These are phyloP conservation scores for Agaricus bisporus DNA, from an alignment of 768 basidiomycete species.

Conservation along the genomic window DNA sequence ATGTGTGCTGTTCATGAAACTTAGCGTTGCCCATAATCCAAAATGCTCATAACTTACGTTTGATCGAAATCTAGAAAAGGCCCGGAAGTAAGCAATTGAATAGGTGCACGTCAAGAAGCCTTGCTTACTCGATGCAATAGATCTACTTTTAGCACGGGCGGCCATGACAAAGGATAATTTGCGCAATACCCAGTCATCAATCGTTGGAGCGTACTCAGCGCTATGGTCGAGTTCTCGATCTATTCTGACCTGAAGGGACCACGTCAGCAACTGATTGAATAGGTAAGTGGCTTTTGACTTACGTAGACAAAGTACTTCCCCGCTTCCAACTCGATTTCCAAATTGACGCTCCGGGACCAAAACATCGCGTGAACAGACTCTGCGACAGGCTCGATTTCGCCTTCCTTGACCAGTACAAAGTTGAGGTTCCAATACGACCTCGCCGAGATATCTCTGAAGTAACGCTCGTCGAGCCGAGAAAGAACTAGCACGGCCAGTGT, in stretches of 20 bases:
- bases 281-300: slow-evolving; percentile 3
- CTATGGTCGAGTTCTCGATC: slow-evolving; percentile 17
- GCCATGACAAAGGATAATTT: slow-evolving; percentile 36
- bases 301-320: slow-evolving; percentile 43
- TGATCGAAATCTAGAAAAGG: slow-evolving; percentile 24
- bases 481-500: slow-evolving; percentile 45
- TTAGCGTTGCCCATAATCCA: slow-evolving; percentile 11
- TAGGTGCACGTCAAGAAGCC: background rate
- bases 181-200: slow-evolving; percentile 30
- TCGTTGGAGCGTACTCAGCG: slow-evolving; percentile 13
- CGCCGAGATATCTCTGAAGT: slow-evolving; percentile 41
- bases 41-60: slow-evolving; percentile 22
- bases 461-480: slow-evolving; percentile 44
- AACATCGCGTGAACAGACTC: slow-evolving; percentile 31
- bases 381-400: slow-evolving; percentile 30
- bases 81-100: background rate
- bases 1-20: slow-evolving; percentile 17
- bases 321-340: slow-evolving; percentile 34
- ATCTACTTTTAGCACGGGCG: slow-evolving; percentile 38
- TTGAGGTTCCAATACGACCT: slow-evolving; percentile 42
- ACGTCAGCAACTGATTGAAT: background rate
- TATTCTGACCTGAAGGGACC: slow-evolving; percentile 22
- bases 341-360: slow-evolving; percentile 33
- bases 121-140: slow-evolving; percentile 39
- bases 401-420: slow-evolving; percentile 44